phyloP scores from a whole-genome alignment of 2,329 filamentous ascomycete genomes.

The Trichophyton verrucosum region DNA sequence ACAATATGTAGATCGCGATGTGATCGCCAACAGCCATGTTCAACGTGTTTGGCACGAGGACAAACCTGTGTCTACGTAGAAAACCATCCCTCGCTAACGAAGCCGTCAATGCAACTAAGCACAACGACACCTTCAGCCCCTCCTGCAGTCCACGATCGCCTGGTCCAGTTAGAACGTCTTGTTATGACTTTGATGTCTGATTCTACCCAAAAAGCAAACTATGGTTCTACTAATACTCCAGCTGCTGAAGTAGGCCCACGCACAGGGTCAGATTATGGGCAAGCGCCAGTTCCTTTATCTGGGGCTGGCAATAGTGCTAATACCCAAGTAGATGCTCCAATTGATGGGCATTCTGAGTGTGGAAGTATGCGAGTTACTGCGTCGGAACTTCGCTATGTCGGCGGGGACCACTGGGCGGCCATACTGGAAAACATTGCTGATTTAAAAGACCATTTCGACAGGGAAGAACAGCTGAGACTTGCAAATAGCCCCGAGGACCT shows the following conservation, averaged over 20 bases:
- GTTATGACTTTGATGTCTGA: constrained; percentile 1
- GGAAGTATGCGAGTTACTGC: constrained; percentile 1
- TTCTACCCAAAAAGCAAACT: constrained; percentile 8
- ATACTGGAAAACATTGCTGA: constrained; percentile 18
- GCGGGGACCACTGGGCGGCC: constrained; percentile 20
- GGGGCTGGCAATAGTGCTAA: background rate
- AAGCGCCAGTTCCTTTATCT: background rate
- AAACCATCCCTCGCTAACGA: constrained; percentile 19
- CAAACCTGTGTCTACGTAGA: constrained; percentile 44
- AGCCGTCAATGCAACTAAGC: constrained; percentile 34
- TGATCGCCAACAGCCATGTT: constrained; percentile 45
- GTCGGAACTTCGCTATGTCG: constrained; percentile 14
- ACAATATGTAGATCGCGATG: constrained; percentile 38
- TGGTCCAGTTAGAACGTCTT: background rate
- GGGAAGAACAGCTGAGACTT: constrained; percentile 14
- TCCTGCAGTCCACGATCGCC: constrained; percentile 10
- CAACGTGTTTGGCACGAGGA: constrained; percentile 44
- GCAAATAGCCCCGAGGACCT: constrained; percentile 28
- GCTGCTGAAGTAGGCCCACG: background rate
- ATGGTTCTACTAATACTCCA: background rate
- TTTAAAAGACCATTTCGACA: constrained; percentile 17
- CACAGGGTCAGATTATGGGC: background rate
- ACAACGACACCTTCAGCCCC: constrained; percentile 17
- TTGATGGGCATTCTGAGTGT: constrained; percentile 1
- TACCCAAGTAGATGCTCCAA: background rate